Evolutionary conservation across 225 moss, liverwort and hornwort genomes (phyloP), one percentile per base, ranked within the genome.

Genomic region (Antitrichia curtipendula): DNA sequence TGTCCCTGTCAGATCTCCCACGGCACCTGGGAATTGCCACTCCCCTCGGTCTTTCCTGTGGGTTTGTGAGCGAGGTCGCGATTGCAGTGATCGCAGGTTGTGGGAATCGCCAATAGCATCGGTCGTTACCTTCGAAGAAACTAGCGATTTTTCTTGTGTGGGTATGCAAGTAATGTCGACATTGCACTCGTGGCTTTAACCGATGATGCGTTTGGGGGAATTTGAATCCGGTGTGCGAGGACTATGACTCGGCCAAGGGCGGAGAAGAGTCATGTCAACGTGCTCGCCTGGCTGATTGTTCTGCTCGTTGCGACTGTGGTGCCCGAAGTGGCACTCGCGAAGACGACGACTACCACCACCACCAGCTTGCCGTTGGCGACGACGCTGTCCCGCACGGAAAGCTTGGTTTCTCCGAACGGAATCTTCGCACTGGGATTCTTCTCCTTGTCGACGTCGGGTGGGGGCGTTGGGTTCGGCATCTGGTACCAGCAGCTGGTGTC

Each of bases 361-460:
- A n/a, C n/a, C n/a, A n/a, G n/a, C 71, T 54, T 91, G 77, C 25
- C 75, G 54, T 52, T 84, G 15, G 20, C 52, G 27, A n/a, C n/a
- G n/a, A 84, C 50, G 13, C 75, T 91, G 18, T 47, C 80, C 22
- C 8, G 70, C 7, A n/a, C 64, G 36, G 15, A 78, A 56, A 83
- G 11, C n/a, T 49, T 93, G 52, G 73, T 91, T 29, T 93, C 91
- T 40, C 34, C 88, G 14, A 88, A 50, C 28, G 88, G 87, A 10
- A 22, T 65, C 41, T 93, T 91, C 79, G 75, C 84, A 41, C 81
- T 93, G 43, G 91, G 91, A 8, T 91, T 93, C 58, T 90, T 89
- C 63, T 27, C 70, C 20, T 66, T 27, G 38, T 71, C 82, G 29
- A 82, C n/a, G 9, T 10, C 77, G 12, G 70, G 15, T 22, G 58